A percentile compares a stretch with the other conserved stretches of the same genome.
These are phyloP conservation scores for Hypomontagnella monticulosa DNA, from an alignment of 495 filamentous ascomycete genomes.

Conservation along the genomic window DNA sequence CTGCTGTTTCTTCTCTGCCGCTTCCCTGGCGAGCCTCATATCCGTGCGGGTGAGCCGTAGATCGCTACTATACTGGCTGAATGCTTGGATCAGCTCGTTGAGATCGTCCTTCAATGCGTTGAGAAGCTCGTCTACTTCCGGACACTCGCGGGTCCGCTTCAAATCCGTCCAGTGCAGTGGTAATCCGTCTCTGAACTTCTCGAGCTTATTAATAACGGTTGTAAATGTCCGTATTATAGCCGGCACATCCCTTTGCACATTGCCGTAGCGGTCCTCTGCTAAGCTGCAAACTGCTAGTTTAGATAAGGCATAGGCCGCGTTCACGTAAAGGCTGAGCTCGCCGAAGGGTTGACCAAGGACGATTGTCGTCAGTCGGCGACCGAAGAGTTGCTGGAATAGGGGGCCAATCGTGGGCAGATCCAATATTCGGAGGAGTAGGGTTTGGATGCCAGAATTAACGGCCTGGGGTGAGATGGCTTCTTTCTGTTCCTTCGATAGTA, in stretches of 20 bases:
- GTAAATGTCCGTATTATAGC: slow-evolving; percentile 76
- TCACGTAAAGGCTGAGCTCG: slow-evolving; percentile 69
- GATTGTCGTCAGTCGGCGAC: slow-evolving; percentile 65
- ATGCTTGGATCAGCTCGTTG: slow-evolving; percentile 68
- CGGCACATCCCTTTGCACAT: slow-evolving; percentile 81
- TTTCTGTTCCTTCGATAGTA: slow-evolving; percentile 58
- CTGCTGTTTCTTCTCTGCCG: slow-evolving; percentile 51
- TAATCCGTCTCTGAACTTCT: slow-evolving; percentile 69
- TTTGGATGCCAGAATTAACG: slow-evolving; percentile 49
- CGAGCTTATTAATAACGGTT: slow-evolving; percentile 70
- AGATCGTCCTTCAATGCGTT: slow-evolving; percentile 68
- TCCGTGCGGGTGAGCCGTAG: slow-evolving; percentile 72
- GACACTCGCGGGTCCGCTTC: slow-evolving; percentile 53
- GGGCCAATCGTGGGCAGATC: slow-evolving; percentile 65
- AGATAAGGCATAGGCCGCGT: slow-evolving; percentile 75
- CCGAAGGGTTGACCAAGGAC: slow-evolving; percentile 76
- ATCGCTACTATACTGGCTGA: slow-evolving; percentile 73
- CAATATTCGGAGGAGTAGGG: slow-evolving; percentile 50
- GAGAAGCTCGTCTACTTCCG: slow-evolving; percentile 71
- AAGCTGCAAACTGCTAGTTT: slow-evolving; percentile 76
- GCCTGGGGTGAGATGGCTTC: slow-evolving; percentile 54
- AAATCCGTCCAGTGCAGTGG: slow-evolving; percentile 86
- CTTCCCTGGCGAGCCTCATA: slow-evolving; percentile 73
- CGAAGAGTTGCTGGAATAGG: slow-evolving; percentile 76
- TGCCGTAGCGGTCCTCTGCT: slow-evolving; percentile 85